Evolutionary conservation across 441 rosid genomes (phyloP).

Genomic region (Codiaeum variegatum): DNA sequence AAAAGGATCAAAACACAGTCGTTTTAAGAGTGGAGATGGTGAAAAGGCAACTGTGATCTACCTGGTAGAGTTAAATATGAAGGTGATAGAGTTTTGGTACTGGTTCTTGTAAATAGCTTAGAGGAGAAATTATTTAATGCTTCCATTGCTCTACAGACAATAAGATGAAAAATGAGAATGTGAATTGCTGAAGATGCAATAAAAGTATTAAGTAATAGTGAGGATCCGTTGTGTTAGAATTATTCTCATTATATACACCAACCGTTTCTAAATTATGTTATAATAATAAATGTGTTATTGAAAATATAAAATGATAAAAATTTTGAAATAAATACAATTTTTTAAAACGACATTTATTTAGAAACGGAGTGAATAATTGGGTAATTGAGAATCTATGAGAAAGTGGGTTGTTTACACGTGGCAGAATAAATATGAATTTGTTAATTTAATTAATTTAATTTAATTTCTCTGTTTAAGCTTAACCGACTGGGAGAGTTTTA

Average conservation of each 20-base stretch:
- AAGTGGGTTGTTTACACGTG: constrained; percentile 20
- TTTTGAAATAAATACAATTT: no score
- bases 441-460: constrained; percentile 8
- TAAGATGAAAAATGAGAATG: background rate
- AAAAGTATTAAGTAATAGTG: background rate
- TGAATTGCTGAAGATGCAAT: background rate
- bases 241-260: no score
- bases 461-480: constrained; percentile 2
- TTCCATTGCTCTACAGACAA: constrained; percentile 19
- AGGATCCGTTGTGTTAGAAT: no score
- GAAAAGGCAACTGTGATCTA: constrained; percentile 21
- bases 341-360: no score
- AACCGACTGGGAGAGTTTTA: constrained; percentile 17
- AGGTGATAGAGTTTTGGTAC: background rate
- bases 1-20: constrained; percentile 5
- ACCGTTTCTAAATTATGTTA: no score
- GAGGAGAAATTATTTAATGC: constrained; percentile 23
- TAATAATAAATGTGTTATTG: no score
- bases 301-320: no score
- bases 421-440: background rate
- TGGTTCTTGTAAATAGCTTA: constrained; percentile 15
- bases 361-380: no score
- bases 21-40: constrained; percentile 13
- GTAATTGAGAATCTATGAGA: background rate
- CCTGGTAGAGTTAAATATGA: constrained; percentile 11